phyloP scores from a whole-genome alignment of 2,329 filamentous ascomycete species.

The Penicillium sclerotigenum region DNA sequence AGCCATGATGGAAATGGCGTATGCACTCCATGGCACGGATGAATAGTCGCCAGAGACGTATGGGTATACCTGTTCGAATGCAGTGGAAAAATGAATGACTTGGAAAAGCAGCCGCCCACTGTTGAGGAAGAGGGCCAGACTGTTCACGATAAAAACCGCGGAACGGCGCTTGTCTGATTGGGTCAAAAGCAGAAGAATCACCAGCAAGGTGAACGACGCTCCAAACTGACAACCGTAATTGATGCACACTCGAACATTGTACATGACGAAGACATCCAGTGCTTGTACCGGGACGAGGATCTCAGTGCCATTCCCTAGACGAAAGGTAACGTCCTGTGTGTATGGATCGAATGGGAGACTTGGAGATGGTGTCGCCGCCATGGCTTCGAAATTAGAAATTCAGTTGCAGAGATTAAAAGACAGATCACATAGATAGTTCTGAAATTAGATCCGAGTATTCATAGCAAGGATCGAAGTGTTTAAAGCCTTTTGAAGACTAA shows the following conservation, averaged over 20 bases:
- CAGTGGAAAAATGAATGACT: constrained; percentile 57
- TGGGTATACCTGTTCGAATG: constrained; percentile 61
- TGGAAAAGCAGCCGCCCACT: constrained; percentile 50
- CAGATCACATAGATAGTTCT: not conserved
- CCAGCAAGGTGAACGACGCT: constrained; percentile 61
- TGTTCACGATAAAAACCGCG: constrained; percentile 64
- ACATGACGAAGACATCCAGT: constrained; percentile 48
- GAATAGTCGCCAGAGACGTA: constrained; percentile 56
- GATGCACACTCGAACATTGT: constrained; percentile 53
- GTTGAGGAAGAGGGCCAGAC: constrained; percentile 59
- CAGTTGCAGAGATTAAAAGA: constrained; percentile 8
- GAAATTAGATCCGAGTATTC: not conserved
- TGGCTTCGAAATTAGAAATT: not conserved
- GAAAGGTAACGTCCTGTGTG: constrained; percentile 51
- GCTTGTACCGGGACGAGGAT: constrained; percentile 43
- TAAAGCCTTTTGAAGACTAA: not conserved
- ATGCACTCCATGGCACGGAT: constrained; percentile 45
- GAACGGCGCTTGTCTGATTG: constrained; percentile 62
- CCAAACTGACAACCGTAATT: constrained; percentile 71
- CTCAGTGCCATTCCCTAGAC: constrained; percentile 43
- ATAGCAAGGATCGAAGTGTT: constrained; percentile 1
- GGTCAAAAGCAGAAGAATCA: constrained; percentile 66
- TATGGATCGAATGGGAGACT: constrained; percentile 50
- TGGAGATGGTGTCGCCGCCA: constrained; percentile 6
- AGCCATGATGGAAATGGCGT: constrained; percentile 48